Evolutionary conservation across 768 basidiomycete species (phyloP), one percentile per base, ranked within the genome.

Genomic region (Auriculariales sp.): DNA sequence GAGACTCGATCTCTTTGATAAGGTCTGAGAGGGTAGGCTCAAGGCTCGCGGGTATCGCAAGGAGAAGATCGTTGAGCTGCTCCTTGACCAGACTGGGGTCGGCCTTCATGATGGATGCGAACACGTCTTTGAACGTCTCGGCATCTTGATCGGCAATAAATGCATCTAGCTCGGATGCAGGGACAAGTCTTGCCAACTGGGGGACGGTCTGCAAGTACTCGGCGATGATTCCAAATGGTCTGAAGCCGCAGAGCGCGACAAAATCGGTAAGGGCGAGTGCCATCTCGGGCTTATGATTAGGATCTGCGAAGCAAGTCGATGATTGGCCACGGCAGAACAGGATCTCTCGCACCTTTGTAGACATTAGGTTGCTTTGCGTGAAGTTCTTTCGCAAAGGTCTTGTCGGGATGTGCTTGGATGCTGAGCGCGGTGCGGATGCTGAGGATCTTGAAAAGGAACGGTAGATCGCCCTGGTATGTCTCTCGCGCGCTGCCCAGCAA

Each of bases 261-360:
- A 98, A 98, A 12, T 81, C 78, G 0, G 93, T 93, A 52, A 99
- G 66, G 0, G 95, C 95, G 31, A 99, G 73, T n/a, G 93, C 91
- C 89, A 99, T 94, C 63, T 99, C 95, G 2, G 95, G 95, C 65
- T 99, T 99, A 59, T 99, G 95, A 61, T 98, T 98, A 4, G 80
- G 77, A 63, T 99, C 95, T 68, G 60, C 55, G 51, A 58, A 59
- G 12, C 33, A 11, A 29, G n/a, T 30, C 14, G 42, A 24, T 25
- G 22, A 47, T n/a, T 14, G 7, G 11, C 33, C 7, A 19, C 22
- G 3, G 22, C 27, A 25, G 7, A 19, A 5, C 10, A 48, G 42
- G 31, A 19, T 22, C n/a, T 12, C 1, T 60, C 72, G 51, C 57
- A 86, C 92, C 93, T 69, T 92, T 95, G 70, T 99, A 99, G 44